A percentile compares a stretch with the other conserved stretches of the same genome.
Conservation (phyloP, 768 basidiomycete species). For the Phylloporus rhodoxanthus region DNA sequence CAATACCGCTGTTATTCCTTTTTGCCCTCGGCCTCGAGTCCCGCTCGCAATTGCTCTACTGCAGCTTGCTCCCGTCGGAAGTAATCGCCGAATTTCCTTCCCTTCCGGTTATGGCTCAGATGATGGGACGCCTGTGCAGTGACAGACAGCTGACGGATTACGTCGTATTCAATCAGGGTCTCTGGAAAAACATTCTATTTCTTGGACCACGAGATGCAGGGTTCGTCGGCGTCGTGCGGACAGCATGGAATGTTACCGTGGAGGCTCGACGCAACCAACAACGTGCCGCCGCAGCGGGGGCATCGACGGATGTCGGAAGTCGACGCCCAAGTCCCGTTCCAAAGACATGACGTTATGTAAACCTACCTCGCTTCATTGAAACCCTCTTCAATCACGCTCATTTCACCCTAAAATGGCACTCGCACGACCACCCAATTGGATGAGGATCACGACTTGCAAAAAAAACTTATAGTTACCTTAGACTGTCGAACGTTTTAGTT, state of each 20-base stretch:
- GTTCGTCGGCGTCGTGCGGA: conserved; percentile 46
- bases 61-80: conserved; percentile 47
- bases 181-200: conserved; percentile 60
- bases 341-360: conserved; percentile 19
- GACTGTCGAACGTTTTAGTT: conserved; percentile 13
- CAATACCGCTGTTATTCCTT: conserved; percentile 53
- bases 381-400: conserved; percentile 7
- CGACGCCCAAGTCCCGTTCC: conserved; percentile 6
- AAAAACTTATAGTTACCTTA: conserved; percentile 4
- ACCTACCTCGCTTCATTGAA: conserved; percentile 11
- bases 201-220: conserved; percentile 43
- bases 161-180: conserved; percentile 45
- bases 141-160: conserved; percentile 31
- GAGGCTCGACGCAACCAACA: conserved; percentile 45
- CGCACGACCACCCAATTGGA: conserved; percentile 22
- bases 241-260: conserved; percentile 69
- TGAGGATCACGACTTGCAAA: conserved; percentile 27
- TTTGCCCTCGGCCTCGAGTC: conserved; percentile 51
- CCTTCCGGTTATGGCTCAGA: conserved; percentile 49
- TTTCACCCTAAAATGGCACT: conserved; percentile 21
- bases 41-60: conserved; percentile 42
- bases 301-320: conserved; percentile 11
- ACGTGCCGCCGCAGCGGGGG: conserved; percentile 7
- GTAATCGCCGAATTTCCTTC: conserved; percentile 57
- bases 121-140: conserved; percentile 39